Conservation (phyloP, 768 basidiomycete genomes). For the Tephrocybe sp. region DNA sequence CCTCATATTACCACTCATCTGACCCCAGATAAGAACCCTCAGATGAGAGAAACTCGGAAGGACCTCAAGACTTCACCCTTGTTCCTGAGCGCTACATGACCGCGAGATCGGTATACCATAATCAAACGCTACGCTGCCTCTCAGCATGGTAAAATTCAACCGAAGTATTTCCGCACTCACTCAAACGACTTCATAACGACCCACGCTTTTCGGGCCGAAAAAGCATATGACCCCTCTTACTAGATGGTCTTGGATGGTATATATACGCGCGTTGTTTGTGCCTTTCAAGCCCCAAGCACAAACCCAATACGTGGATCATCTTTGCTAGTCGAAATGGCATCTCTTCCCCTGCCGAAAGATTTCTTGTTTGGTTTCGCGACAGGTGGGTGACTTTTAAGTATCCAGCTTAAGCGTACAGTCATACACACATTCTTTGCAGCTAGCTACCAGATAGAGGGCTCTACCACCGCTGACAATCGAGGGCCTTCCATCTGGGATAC, state of each 20-base stretch:
- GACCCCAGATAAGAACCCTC: no score
- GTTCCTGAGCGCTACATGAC: no score
- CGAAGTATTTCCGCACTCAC: not conserved
- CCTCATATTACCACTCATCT: no score
- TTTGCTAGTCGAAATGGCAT: no score
- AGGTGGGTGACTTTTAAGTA: conserved; percentile 18
- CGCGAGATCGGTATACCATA: not conserved
- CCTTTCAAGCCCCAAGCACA: not conserved
- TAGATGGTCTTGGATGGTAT: not conserved
- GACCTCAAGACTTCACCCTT: no score
- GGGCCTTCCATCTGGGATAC: conserved; percentile 75
- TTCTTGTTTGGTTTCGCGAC: conserved; percentile 38
- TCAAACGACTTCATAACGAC: not conserved
- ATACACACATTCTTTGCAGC: conserved; percentile 32
- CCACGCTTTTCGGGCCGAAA: not conserved
- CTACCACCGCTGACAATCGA: conserved; percentile 51
- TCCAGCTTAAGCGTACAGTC: not conserved
- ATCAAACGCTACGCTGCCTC: no score
- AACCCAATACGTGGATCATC: no score
- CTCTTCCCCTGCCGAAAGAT: conserved; percentile 24
- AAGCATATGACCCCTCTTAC: not conserved
- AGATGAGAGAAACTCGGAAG: no score
- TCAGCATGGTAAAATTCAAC: not conserved
- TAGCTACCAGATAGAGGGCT: conserved; percentile 76
- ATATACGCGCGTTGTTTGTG: no score